Evolutionary conservation across 108 stramenopile genomes (phyloP), one percentile per base, ranked within the genome.

Genomic region (Aurantiochytrium sp.): DNA sequence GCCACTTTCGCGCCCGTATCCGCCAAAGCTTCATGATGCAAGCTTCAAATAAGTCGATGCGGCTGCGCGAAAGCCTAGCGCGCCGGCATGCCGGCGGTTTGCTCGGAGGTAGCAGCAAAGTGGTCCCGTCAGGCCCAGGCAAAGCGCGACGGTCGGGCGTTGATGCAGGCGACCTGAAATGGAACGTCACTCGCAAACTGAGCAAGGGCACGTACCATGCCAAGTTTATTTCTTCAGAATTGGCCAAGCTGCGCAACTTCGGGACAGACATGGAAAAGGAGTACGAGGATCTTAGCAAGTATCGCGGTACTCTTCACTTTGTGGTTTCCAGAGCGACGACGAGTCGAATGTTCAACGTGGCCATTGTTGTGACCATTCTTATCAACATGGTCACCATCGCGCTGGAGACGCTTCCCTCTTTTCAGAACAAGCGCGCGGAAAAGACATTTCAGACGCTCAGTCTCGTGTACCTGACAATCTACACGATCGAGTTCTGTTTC

Each of bases 361-460:
- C 45, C 3, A 81, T 81, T 30, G 45, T 81, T 21, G 73, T 0
- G 27, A 81, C 73, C 6, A 81, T 81, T 30, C 73, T 81, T 48
- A 24, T 81, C 12, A 81, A 81, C 30, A 81, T 81, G 73, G 32
- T 81, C 30, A 81, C 73, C 8, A 81, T 81, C 30, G 73, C 73
- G 1, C 4, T 81, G 45, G 73, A 81, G 30, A 81, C 73, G 6
- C 45, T 81, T 41, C 42, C 39, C 21, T 6, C 73, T 0, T 81
- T 48, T 48, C 73, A 81, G 24, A 81, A 81, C 4, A 81, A 81
- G 45, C 39, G 73, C 15, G 73, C 73, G 0, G 73, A 81, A 81
- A 81, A 41, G 39, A 81, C 73, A 37, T 81, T 81, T 48, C 45
- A 41, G 27, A 81, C 45, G 45, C n/a, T 81, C 6, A 81, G 73